Evolutionary conservation across 768 basidiomycete genomes (phyloP).

Genomic region (Saitozyma sp.): DNA sequence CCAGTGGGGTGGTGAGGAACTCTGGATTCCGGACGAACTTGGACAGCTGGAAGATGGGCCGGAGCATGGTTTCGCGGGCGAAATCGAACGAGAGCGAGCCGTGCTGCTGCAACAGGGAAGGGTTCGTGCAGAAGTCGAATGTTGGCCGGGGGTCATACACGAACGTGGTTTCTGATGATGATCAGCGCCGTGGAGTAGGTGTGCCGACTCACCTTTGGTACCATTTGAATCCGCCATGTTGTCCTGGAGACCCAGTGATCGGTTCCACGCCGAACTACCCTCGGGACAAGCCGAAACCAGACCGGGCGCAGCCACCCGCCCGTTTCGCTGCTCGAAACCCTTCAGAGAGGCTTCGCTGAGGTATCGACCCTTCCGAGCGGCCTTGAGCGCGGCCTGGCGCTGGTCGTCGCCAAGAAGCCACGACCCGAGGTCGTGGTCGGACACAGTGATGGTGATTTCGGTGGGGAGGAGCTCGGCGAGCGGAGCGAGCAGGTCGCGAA

Average conservation of each 20-base stretch:
- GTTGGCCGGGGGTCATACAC: constrained; percentile 39
- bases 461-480: constrained; percentile 35
- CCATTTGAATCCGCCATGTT: not conserved
- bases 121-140: constrained; percentile 46
- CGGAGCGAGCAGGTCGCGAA: constrained; percentile 43
- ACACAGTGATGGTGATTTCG: constrained; percentile 39
- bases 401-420: constrained; percentile 47
- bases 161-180: constrained; percentile 38
- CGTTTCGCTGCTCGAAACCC: constrained; percentile 39
- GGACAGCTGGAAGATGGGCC: constrained; percentile 50
- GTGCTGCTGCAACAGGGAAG: constrained; percentile 33
- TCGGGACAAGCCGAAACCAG: constrained; percentile 44
- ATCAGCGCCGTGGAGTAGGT: constrained; percentile 4
- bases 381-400: constrained; percentile 25
- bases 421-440: constrained; percentile 49
- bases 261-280: constrained; percentile 30
- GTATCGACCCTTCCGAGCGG: constrained; percentile 27
- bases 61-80: constrained; percentile 38
- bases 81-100: constrained; percentile 45
- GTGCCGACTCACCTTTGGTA: constrained; percentile 9
- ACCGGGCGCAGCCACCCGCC: constrained; percentile 23
- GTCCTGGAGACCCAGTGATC: constrained; percentile 11
- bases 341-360: constrained; percentile 35
- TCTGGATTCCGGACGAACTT: constrained; percentile 45
- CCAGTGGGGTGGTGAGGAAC: constrained; percentile 47